Percentiles rank a stretch among this genome's conserved stretches.
phyloP scores from a whole-genome alignment of 768 basidiomycete genomes.

The Leccinum boreale region DNA sequence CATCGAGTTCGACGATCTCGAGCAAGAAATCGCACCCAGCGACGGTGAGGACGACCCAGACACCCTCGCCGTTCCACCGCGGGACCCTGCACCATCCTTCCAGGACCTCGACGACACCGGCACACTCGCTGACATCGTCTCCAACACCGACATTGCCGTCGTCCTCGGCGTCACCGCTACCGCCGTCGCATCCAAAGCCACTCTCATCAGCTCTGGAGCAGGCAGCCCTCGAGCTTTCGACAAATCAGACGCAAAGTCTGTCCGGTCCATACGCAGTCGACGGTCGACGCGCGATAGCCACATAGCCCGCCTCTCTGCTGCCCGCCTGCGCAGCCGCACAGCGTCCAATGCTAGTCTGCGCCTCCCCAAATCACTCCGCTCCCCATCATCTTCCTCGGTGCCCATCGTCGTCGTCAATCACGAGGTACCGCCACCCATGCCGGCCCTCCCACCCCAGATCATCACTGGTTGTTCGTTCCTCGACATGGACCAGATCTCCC shows the following conservation, averaged over 20 bases:
- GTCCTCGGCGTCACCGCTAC: conserved; percentile 37
- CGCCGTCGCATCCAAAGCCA: conserved; percentile 37
- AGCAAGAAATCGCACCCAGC: conserved; percentile 33
- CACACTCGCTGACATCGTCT: conserved; percentile 20
- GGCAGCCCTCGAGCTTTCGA: background rate
- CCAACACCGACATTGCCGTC: conserved; percentile 29
- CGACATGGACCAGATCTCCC: no score
- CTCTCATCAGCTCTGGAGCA: conserved; percentile 20
- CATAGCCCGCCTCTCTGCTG: conserved; percentile 53
- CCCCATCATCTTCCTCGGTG: conserved; percentile 32
- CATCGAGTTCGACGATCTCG: no score
- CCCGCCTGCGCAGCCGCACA: conserved; percentile 59
- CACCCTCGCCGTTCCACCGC: background rate
- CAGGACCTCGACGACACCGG: conserved; percentile 28
- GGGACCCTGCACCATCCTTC: conserved; percentile 1
- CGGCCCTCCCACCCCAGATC: no score
- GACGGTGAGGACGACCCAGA: conserved; percentile 11
- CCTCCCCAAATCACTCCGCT: conserved; percentile 41
- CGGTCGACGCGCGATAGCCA: conserved; percentile 27
- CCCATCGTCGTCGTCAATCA: conserved; percentile 11
- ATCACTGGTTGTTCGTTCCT: no score
- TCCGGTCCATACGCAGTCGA: conserved; percentile 26
- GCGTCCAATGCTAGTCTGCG: conserved; percentile 67
- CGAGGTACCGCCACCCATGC: conserved; percentile 11
- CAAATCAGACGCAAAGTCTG: conserved; percentile 22